Conservation (phyloP, 78 protist genomes). For the Dictyostelium brefeldianum region DNA sequence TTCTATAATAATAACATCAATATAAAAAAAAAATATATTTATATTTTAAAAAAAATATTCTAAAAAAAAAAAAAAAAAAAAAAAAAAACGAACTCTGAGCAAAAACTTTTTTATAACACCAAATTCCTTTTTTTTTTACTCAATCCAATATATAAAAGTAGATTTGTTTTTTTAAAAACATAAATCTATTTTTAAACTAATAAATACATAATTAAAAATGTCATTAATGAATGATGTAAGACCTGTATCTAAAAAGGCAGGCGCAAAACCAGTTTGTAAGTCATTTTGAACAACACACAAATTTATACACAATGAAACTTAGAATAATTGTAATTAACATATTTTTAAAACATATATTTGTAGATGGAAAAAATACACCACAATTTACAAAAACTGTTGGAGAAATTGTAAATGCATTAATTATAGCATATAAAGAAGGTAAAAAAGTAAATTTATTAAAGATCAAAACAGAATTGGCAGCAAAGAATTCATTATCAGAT, state of each 20-base stretch:
- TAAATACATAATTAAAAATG: conserved; percentile 3
- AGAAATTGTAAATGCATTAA: conserved; percentile 82
- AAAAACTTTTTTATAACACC: no score
- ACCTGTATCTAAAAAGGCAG: conserved; percentile 30
- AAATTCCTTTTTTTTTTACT: background rate
- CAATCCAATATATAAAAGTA: background rate
- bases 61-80: background rate
- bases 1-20: no score
- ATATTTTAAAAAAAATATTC: no score
- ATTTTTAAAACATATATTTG: background rate
- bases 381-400: conserved; percentile 78
- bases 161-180: conserved; percentile 1
- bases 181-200: background rate
- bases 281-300: background rate
- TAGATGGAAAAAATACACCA: conserved; percentile 80
- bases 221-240: conserved; percentile 28
- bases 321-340: background rate
- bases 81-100: no score
- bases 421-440: conserved; percentile 84
- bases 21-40: no score
- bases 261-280: conserved; percentile 40
- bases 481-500: conserved; percentile 56
- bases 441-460: conserved; percentile 68
- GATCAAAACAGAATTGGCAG: conserved; percentile 68
- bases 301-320: no score